Evolutionary conservation across 352 stramenopile genomes (phyloP).

Genomic region (Blastocystis sp.): DNA sequence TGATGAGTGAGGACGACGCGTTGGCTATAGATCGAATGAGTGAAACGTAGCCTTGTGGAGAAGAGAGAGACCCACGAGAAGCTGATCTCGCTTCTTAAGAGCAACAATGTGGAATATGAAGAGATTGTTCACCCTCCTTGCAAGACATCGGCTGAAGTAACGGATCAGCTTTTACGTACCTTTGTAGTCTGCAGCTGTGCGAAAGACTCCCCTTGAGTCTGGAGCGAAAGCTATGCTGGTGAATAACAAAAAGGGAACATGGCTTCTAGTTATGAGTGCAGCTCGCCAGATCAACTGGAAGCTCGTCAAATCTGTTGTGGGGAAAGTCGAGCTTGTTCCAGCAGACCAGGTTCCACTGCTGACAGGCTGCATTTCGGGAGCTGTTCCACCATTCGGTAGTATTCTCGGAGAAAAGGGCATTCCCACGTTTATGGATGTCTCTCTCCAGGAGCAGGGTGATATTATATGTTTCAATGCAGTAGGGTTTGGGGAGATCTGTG

Average conservation of each 20-base stretch:
- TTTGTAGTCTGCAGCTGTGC: background rate
- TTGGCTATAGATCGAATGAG: background rate
- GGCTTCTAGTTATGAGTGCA: slow-evolving; percentile 51
- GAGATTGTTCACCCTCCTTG: slow-evolving; percentile 1
- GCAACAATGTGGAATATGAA: background rate
- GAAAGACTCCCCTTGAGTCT: background rate
- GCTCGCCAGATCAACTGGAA: slow-evolving; percentile 46
- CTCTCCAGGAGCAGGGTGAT: slow-evolving; percentile 25
- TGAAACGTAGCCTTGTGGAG: background rate
- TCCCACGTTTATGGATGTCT: slow-evolving; percentile 35
- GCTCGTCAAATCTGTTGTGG: background rate
- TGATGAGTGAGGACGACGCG: background rate
- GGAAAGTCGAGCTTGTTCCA: background rate
- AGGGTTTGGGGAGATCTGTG: background rate
- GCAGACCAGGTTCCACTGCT: background rate
- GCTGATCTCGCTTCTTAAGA: background rate
- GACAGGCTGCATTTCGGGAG: slow-evolving; percentile 29
- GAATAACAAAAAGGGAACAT: slow-evolving; percentile 14
- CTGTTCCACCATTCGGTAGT: slow-evolving; percentile 48
- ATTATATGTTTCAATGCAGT: slow-evolving; percentile 47
- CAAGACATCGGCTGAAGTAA: background rate
- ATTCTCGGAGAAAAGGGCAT: background rate
- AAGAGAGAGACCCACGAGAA: background rate
- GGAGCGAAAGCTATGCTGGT: slow-evolving; percentile 57
- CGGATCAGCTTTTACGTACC: background rate